Evolutionary conservation across 1,284 basidiomycete genomes (phyloP).

Genomic region (Wallemia ichthyophaga): DNA sequence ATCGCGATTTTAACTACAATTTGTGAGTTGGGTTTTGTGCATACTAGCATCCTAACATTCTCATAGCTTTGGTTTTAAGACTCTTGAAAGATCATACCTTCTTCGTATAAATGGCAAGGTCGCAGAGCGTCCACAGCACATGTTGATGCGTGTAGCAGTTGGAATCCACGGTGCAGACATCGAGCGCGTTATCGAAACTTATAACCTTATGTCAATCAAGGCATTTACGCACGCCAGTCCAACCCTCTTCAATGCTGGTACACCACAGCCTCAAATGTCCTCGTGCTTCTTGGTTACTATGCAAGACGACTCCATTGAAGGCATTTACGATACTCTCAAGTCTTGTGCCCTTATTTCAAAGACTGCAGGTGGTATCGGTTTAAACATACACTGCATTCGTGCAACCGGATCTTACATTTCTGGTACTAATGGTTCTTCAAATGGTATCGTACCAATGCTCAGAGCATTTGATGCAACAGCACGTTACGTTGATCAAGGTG

Average conservation of each 20-base stretch:
- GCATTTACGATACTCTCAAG: slow-evolving; percentile 96
- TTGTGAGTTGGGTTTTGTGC: slow-evolving; percentile 24
- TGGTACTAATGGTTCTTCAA: slow-evolving; percentile 90
- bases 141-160: slow-evolving; percentile 98
- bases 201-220: slow-evolving; percentile 80
- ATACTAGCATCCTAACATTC: neutral
- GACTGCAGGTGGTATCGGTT: slow-evolving; percentile 88
- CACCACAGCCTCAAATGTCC: slow-evolving; percentile 74
- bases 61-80: slow-evolving; percentile 88
- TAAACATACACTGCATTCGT: slow-evolving; percentile 88
- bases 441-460: slow-evolving; percentile 98
- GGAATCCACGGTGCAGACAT: slow-evolving; percentile 82
- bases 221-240: slow-evolving; percentile 97
- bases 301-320: slow-evolving; percentile 98
- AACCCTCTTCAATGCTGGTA: slow-evolving; percentile 89
- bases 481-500: slow-evolving; percentile 95
- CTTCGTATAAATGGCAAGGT: slow-evolving; percentile 80
- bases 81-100: slow-evolving; percentile 89
- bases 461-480: slow-evolving; percentile 95
- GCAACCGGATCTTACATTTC: slow-evolving; percentile 76
- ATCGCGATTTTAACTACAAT: slow-evolving; percentile 93
- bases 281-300: slow-evolving; percentile 95
- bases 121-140: slow-evolving; percentile 91
- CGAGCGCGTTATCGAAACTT: slow-evolving; percentile 49
- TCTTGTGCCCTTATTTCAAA: slow-evolving; percentile 98